Evolutionary conservation across 495 filamentous ascomycete genomes (phyloP), one percentile per base, ranked within the genome.

Genomic region (Hapsidospora chrysogenum): DNA sequence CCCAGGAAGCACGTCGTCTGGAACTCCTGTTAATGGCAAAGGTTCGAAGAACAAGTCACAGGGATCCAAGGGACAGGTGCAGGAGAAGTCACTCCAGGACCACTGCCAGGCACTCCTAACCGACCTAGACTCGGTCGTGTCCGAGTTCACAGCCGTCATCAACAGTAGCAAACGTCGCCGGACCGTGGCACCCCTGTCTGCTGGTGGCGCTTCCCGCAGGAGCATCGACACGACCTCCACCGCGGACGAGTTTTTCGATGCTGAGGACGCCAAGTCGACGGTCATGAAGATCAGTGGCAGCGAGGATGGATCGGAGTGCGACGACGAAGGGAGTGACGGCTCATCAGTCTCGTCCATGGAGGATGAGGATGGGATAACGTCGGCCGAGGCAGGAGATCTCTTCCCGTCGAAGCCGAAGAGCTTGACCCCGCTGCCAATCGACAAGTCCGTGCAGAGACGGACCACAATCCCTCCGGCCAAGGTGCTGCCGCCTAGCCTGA

Each of bases 171-270:
- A 85, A 47, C 70, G 80, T 33, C 70, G 87, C 21, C 76, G 85
- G 18, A 54, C 66, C 23, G 71, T 76, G 4, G 49, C 54, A 19
- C 54, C 64, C 3, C 38, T 53, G 4, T 52, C 71, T 3, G 41
- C 37, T 4, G 33, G 25, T 17, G 37, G 64, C 2, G 56, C 58
- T 8, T 70, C 81, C 8, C 74, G 89, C 38, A 61, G 60, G 36
- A 93, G 85, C 53, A 68, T 85, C 25, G 89, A 95, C 44, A 57
- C 61, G 2, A 68, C 76, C 33, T 70, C 78, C 6, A 70, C 74
- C 1, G 33, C n/a, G 17, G 80, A 89, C 20, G 92, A 97, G 48
- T 97, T 93, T 56, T 97, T 92, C 42, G 89, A 97, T 49, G 89
- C 89, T 1, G 71, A 75, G 35, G 82, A 76, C 29, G 75, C 68